Evolutionary conservation across 495 filamentous ascomycete genomes (phyloP).

Genomic region (Penicillium simplicissimum): DNA sequence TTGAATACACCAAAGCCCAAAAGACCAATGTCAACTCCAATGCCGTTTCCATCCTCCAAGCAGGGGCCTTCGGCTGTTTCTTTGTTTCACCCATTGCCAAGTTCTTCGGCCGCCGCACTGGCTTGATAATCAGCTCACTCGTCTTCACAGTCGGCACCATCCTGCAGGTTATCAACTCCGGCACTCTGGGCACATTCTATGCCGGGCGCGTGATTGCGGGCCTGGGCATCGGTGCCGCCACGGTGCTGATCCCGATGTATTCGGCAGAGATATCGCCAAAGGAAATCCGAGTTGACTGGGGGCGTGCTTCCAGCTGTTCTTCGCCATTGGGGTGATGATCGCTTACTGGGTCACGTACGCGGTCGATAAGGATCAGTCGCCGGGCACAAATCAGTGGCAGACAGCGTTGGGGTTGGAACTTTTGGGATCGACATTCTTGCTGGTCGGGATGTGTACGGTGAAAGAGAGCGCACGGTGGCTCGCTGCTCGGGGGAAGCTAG

Average conservation of each 20-base stretch:
- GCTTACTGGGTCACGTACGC: slow-evolving; percentile 54
- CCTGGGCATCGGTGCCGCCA: slow-evolving; percentile 56
- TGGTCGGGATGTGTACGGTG: slow-evolving; percentile 46
- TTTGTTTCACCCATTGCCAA: slow-evolving; percentile 47
- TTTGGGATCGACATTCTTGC: slow-evolving; percentile 43
- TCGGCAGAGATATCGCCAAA: slow-evolving; percentile 55
- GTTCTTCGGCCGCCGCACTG: slow-evolving; percentile 41
- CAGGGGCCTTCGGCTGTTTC: slow-evolving; percentile 47
- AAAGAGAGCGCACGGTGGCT: slow-evolving; percentile 54
- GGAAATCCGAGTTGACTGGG: slow-evolving; percentile 52
- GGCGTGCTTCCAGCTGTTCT: slow-evolving; percentile 51
- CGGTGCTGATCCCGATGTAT: slow-evolving; percentile 55
- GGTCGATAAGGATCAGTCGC: slow-evolving; percentile 36
- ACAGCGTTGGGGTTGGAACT: slow-evolving; percentile 54
- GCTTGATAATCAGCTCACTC: slow-evolving; percentile 41
- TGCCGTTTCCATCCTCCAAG: slow-evolving; percentile 45
- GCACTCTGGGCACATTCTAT: slow-evolving; percentile 46
- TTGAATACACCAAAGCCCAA: slow-evolving; percentile 29
- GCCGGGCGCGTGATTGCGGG: slow-evolving; percentile 52
- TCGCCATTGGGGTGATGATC: slow-evolving; percentile 49
- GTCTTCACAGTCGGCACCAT: slow-evolving; percentile 48
- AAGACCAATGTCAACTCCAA: slow-evolving; percentile 43
- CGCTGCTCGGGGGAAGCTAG: slow-evolving; percentile 40
- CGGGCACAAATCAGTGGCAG: slow-evolving; percentile 49
- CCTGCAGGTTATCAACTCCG: slow-evolving; percentile 44